A percentile compares a stretch with the other conserved stretches of the same genome.
phyloP scores from a whole-genome alignment of 768 basidiomycete genomes.

The Kwoniella sp. region DNA sequence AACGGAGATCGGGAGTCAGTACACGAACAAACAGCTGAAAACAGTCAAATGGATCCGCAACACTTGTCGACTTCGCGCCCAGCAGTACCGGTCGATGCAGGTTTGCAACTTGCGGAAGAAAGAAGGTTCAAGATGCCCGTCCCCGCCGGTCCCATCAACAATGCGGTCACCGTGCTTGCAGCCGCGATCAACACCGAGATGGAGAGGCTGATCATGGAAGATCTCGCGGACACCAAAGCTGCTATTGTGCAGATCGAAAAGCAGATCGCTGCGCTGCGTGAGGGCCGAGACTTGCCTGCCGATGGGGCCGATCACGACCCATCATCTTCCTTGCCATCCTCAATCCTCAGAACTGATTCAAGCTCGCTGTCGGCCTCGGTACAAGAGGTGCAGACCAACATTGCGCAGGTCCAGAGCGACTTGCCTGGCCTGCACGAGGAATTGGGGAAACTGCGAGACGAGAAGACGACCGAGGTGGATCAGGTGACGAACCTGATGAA shows the following conservation, averaged over 20 bases:
- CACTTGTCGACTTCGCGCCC: not conserved
- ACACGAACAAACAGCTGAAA: not conserved
- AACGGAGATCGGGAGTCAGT: slow-evolving; percentile 9
- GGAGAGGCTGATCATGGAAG: slow-evolving; percentile 41
- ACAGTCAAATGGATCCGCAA: no score
- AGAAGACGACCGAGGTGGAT: slow-evolving; percentile 30
- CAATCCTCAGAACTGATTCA: slow-evolving; percentile 9
- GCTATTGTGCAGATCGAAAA: slow-evolving; percentile 32
- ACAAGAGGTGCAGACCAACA: slow-evolving; percentile 2
- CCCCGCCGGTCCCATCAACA: slow-evolving; percentile 1
- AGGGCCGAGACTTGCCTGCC: not conserved
- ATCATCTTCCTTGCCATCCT: slow-evolving; percentile 12
- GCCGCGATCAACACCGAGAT: slow-evolving; percentile 45
- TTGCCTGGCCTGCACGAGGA: slow-evolving; percentile 20
- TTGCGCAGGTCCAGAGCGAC: slow-evolving; percentile 1
- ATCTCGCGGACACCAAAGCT: slow-evolving; percentile 39
- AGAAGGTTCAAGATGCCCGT: not conserved
- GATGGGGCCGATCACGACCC: slow-evolving; percentile 10
- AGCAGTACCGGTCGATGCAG: not conserved
- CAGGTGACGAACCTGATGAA: slow-evolving; percentile 27
- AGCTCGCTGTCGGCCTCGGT: not conserved
- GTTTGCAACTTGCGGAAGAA: not conserved
- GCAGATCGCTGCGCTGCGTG: slow-evolving; percentile 23
- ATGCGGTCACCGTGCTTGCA: slow-evolving; percentile 23
- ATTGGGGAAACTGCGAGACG: slow-evolving; percentile 26